phyloP scores from a whole-genome alignment of 2,329 filamentous ascomycete species.

The Epichloe scottii region DNA sequence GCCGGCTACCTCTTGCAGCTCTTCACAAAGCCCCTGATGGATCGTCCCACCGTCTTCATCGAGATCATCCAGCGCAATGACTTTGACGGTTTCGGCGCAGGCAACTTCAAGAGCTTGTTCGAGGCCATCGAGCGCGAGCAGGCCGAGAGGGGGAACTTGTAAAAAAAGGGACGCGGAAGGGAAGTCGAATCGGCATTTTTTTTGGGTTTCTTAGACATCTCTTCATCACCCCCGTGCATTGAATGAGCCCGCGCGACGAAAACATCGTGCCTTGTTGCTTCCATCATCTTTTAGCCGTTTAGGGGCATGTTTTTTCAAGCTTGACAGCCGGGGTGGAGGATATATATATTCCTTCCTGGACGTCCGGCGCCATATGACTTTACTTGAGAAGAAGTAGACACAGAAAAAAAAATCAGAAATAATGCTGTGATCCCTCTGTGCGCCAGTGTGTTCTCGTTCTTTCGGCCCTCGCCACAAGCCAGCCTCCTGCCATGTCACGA shows the following conservation, averaged over 20 bases:
- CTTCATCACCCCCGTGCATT: slow-evolving; percentile 1
- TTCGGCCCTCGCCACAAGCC: too few relatives aligned
- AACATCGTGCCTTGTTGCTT: neutral
- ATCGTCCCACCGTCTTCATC: slow-evolving; percentile 87
- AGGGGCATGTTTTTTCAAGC: too few relatives aligned
- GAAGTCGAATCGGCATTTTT: neutral
- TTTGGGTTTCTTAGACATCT: neutral
- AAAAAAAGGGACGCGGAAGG: slow-evolving; percentile 5
- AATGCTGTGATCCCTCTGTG: too few relatives aligned
- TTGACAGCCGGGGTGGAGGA: too few relatives aligned
- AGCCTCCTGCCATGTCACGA: neutral
- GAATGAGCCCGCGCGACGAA: slow-evolving; percentile 5
- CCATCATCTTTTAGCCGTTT: neutral
- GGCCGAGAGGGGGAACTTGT: slow-evolving; percentile 72
- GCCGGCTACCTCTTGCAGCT: slow-evolving; percentile 68
- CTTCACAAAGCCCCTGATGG: slow-evolving; percentile 82
- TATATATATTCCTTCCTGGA: too few relatives aligned
- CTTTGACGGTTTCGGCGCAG: slow-evolving; percentile 85
- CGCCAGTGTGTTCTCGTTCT: too few relatives aligned
- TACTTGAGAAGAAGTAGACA: neutral
- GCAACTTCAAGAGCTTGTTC: slow-evolving; percentile 91
- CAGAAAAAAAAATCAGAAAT: neutral
- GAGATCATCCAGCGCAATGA: slow-evolving; percentile 91
- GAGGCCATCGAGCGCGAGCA: slow-evolving; percentile 94
- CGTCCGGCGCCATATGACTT: neutral